Evolutionary conservation across 768 basidiomycete species (phyloP).

Genomic region (Boletus reticulatus): DNA sequence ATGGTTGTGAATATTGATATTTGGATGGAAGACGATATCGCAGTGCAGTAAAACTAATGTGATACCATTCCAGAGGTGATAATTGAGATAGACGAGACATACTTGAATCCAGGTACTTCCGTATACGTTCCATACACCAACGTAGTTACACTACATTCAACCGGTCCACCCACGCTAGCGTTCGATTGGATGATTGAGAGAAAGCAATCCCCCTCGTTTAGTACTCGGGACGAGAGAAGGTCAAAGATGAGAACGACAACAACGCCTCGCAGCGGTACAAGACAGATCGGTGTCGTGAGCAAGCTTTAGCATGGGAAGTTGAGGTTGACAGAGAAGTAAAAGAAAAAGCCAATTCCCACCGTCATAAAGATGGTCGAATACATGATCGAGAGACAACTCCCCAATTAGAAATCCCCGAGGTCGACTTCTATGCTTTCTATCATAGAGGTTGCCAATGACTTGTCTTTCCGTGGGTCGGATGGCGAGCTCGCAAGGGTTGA

Average conservation of each 20-base stretch:
- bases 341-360: neutral
- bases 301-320: neutral
- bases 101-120: no score
- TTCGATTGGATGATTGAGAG: no score
- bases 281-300: neutral
- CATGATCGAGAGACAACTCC: neutral
- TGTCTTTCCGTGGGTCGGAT: conserved; percentile 30
- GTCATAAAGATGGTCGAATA: conserved; percentile 4
- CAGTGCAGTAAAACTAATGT: no score
- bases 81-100: no score
- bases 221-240: neutral
- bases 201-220: neutral
- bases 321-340: neutral
- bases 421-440: conserved; percentile 73
- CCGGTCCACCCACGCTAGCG: no score
- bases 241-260: neutral
- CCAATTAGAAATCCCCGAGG: conserved; percentile 66
- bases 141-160: no score
- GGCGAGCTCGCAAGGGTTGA: conserved; percentile 25
- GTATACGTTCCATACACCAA: no score
- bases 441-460: conserved; percentile 53
- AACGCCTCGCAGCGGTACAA: neutral
- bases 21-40: no score
- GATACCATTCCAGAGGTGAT: no score
- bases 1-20: no score